phyloP scores from a whole-genome alignment of 805 yeast species.

The Teunomyces panamensis region DNA sequence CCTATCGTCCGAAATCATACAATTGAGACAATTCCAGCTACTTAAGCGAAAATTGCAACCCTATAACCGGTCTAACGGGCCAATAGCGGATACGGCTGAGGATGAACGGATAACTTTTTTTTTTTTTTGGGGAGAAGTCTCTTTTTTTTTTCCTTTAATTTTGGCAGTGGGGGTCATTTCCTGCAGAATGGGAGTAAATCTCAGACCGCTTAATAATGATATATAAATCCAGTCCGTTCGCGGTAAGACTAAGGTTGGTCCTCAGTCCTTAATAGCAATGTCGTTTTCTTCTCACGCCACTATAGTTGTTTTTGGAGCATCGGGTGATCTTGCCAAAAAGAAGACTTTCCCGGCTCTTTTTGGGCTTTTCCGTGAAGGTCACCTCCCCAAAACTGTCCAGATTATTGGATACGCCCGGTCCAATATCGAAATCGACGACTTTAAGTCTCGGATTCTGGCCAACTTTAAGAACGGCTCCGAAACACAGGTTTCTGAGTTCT shows the following conservation, averaged over 20 bases:
- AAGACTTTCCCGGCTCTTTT: slow-evolving; percentile 88
- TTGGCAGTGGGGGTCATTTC: background rate
- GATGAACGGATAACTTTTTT: too few species aligned
- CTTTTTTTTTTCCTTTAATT: background rate
- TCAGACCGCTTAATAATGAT: slow-evolving; percentile 1
- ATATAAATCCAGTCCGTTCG: background rate
- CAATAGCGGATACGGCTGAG: too few species aligned
- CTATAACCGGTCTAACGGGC: too few species aligned
- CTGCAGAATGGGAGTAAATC: background rate
- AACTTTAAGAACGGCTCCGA: slow-evolving; percentile 54
- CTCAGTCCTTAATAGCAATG: slow-evolving; percentile 12
- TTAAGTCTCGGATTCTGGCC: slow-evolving; percentile 62
- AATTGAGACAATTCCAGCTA: too few species aligned
- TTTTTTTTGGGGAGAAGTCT: background rate
- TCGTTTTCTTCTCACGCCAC: slow-evolving; percentile 64
- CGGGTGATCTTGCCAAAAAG: slow-evolving; percentile 93
- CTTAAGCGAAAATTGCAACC: too few species aligned
- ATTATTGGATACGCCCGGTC: slow-evolving; percentile 94
- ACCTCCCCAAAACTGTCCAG: slow-evolving; percentile 62
- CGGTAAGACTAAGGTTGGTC: background rate
- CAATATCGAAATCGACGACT: slow-evolving; percentile 61
- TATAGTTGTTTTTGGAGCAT: slow-evolving; percentile 88
- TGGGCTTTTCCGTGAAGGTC: slow-evolving; percentile 68
- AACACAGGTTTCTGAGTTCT: slow-evolving; percentile 53
- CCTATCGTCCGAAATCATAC: too few species aligned